Conservation (phyloP, 768 basidiomycete species). For the Leccinum fibrillosum region DNA sequence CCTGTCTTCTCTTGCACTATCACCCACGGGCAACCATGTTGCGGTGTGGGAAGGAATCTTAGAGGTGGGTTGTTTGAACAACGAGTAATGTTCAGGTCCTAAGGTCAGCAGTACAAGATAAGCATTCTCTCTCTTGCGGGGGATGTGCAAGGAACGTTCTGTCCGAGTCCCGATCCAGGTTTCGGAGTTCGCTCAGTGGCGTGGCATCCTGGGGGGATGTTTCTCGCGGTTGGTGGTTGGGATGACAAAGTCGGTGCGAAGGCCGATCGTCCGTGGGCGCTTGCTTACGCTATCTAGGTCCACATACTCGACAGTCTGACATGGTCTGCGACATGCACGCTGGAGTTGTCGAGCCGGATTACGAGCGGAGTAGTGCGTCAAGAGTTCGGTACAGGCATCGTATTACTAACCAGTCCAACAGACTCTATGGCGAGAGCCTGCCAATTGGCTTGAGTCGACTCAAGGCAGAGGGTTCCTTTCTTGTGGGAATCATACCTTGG, state of each 20-base stretch:
- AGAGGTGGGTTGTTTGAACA: slow-evolving; percentile 51
- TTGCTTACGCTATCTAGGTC: slow-evolving; percentile 43
- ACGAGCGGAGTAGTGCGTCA: slow-evolving; percentile 52
- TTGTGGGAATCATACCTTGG: slow-evolving; percentile 46
- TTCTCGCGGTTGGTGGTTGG: slow-evolving; percentile 81
- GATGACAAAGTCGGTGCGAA: slow-evolving; percentile 69
- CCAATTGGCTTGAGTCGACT: slow-evolving; percentile 79
- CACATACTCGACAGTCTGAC: slow-evolving; percentile 72
- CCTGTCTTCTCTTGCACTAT: slow-evolving; percentile 67
- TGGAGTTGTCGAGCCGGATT: slow-evolving; percentile 61
- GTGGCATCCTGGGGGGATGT: slow-evolving; percentile 87
- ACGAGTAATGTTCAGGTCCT: neutral
- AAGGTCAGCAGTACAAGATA: slow-evolving; percentile 62
- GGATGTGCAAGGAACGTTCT: slow-evolving; percentile 60
- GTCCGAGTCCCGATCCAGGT: slow-evolving; percentile 73
- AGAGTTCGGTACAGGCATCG: neutral
- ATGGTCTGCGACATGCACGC: slow-evolving; percentile 64
- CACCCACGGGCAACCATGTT: slow-evolving; percentile 71
- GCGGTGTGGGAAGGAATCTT: slow-evolving; percentile 83
- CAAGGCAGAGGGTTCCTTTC: slow-evolving; percentile 85
- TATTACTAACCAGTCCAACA: slow-evolving; percentile 29
- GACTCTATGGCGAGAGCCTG: slow-evolving; percentile 85
- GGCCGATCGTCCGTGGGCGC: neutral
- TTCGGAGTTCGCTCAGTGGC: slow-evolving; percentile 74
- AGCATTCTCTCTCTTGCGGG: slow-evolving; percentile 67